phyloP scores from a whole-genome alignment of 805 yeast species.

The Saccharomyces jurei region DNA sequence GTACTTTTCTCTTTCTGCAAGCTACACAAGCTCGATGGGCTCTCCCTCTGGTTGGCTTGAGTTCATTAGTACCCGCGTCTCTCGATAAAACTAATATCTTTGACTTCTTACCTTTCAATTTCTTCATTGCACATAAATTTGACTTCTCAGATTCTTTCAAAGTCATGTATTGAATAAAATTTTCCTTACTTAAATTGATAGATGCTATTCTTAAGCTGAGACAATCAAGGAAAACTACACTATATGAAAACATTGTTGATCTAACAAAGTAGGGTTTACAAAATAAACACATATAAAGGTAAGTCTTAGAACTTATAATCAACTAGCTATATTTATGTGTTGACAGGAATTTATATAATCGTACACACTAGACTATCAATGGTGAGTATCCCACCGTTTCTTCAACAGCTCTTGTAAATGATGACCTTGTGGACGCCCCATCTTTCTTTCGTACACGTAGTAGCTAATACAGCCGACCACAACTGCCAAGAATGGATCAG shows the following conservation, averaged over 20 bases:
- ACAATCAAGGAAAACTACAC: background rate
- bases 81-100: constrained; percentile 20
- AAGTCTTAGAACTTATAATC: background rate
- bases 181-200: background rate
- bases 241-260: background rate
- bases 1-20: constrained; percentile 68
- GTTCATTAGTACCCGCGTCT: constrained; percentile 17
- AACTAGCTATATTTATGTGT: background rate
- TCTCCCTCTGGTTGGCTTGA: constrained; percentile 44
- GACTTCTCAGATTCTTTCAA: background rate
- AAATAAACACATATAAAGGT: background rate
- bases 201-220: background rate
- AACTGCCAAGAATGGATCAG: constrained; percentile 61
- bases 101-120: constrained; percentile 6
- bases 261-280: background rate
- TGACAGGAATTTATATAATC: background rate
- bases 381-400: constrained; percentile 23
- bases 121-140: background rate
- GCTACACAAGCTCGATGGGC: constrained; percentile 72
- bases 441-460: constrained; percentile 52
- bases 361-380: background rate
- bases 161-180: background rate
- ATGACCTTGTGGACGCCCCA: constrained; percentile 53
- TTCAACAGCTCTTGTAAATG: constrained; percentile 44
- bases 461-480: constrained; percentile 56